These are phyloP conservation scores for Hysterium pulicare DNA, from an alignment of 2,329 filamentous ascomycete genomes.

Conservation along the genomic window DNA sequence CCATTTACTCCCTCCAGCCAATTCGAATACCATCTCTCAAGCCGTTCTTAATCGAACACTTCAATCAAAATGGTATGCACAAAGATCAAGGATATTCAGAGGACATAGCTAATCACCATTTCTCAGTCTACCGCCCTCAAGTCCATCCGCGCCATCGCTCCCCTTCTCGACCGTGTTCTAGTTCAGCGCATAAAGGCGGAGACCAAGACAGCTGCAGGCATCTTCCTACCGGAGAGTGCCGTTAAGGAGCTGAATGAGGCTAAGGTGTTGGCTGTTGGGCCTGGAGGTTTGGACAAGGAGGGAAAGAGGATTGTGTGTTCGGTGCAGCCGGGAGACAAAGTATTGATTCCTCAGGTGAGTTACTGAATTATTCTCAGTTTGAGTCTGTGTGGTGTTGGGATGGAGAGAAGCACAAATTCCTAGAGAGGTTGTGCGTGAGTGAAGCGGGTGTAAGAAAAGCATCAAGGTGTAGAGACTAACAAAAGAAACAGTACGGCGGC, in stretches of 20 bases:
- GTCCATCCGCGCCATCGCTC: constrained; percentile 90
- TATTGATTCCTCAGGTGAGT: constrained; percentile 89
- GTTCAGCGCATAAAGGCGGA: constrained; percentile 98
- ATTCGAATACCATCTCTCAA: neutral
- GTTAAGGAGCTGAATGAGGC: constrained; percentile 99
- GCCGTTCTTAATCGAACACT: neutral
- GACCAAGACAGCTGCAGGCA: constrained; percentile 90
- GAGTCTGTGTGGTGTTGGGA: neutral
- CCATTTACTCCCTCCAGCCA: neutral
- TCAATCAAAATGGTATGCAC: constrained; percentile 12
- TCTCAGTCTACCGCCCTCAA: constrained; percentile 64
- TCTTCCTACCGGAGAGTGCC: constrained; percentile 94
- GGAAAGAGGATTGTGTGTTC: constrained; percentile 84
- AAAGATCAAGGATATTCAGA: neutral
- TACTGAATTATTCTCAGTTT: too few relatives aligned
- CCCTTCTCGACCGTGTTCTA: constrained; percentile 95
- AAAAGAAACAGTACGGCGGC: constrained; percentile 76
- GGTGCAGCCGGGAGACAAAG: constrained; percentile 80
- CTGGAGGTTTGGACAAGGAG: constrained; percentile 80
- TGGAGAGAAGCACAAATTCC: constrained; percentile 3
- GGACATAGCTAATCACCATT: neutral
- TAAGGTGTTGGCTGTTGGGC: constrained; percentile 91
- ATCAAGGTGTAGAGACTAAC: constrained; percentile 15
- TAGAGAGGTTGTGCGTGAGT: constrained; percentile 15
- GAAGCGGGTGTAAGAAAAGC: neutral